phyloP scores from a whole-genome alignment of 2,329 filamentous ascomycete species.

The Metarhizium brunneum region DNA sequence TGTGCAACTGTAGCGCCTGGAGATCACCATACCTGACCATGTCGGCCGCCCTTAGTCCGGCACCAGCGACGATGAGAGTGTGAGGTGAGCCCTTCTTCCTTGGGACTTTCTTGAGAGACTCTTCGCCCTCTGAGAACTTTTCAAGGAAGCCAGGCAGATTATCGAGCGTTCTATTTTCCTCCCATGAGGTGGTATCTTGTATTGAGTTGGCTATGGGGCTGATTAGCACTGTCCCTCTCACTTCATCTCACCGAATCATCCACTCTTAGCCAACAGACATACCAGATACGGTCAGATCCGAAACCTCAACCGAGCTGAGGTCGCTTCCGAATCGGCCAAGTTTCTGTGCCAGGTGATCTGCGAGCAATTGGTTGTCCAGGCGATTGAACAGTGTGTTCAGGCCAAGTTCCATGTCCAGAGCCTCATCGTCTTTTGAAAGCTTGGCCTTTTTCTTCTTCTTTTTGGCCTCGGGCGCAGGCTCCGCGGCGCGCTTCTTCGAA shows the following conservation, averaged over 20 bases:
- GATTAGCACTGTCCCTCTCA: background rate
- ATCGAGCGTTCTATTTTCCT: conserved; percentile 55
- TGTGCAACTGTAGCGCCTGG: background rate
- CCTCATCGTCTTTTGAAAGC: conserved; percentile 40
- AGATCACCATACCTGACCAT: conserved; percentile 52
- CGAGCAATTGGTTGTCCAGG: conserved; percentile 75
- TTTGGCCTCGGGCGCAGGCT: conserved; percentile 30
- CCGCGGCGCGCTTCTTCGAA: conserved; percentile 47
- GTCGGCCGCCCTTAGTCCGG: conserved; percentile 79
- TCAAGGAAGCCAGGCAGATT: conserved; percentile 76
- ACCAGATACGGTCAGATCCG: conserved; percentile 75
- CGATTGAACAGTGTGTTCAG: conserved; percentile 72
- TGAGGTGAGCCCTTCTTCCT: conserved; percentile 67
- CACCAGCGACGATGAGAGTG: conserved; percentile 78
- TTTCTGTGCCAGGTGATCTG: conserved; percentile 76
- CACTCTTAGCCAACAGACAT: conserved; percentile 15
- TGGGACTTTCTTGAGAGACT: conserved; percentile 53
- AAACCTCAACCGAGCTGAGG: conserved; percentile 73
- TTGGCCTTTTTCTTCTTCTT: conserved; percentile 48
- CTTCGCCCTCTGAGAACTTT: conserved; percentile 46
- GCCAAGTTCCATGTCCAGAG: conserved; percentile 58
- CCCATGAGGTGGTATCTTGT: conserved; percentile 69
- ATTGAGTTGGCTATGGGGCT: conserved; percentile 55
- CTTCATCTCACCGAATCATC: background rate
- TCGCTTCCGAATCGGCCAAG: conserved; percentile 71